Percentiles rank a stretch among this genome's conserved stretches.
Evolutionary conservation across 192 early-diverging fungal genomes (phyloP).

Genomic region (Backusella circina): DNA sequence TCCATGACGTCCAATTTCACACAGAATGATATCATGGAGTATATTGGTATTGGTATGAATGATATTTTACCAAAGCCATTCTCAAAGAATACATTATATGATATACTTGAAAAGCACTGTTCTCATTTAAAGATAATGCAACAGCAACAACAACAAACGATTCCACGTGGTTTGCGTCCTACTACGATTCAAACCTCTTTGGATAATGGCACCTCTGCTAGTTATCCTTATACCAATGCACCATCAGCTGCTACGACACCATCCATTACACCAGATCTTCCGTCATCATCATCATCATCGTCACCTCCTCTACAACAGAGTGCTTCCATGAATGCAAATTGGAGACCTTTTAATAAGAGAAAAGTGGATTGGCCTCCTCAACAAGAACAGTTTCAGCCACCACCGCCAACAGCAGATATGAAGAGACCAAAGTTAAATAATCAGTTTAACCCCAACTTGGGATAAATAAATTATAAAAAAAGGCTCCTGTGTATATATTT

Average conservation of each 20-base stretch:
- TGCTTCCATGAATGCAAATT: background rate
- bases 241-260: background rate
- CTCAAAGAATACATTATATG: conserved; percentile 41
- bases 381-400: background rate
- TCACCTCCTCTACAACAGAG: background rate
- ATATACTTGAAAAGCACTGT: conserved; percentile 59
- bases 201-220: background rate
- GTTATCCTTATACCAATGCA: background rate
- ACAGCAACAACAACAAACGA: background rate
- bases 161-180: background rate
- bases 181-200: background rate
- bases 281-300: too few species aligned
- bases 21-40: conserved; percentile 59
- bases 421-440: background rate
- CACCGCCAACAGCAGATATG: background rate
- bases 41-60: conserved; percentile 70
- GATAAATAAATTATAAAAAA: background rate
- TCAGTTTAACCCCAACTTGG: background rate
- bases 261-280: background rate
- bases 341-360: background rate
- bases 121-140: conserved; percentile 46
- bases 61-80: conserved; percentile 75
- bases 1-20: conserved; percentile 76
- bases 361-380: background rate
- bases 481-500: too few species aligned